phyloP scores from a whole-genome alignment of 345 rosid genomes.

The Salix viminalis region DNA sequence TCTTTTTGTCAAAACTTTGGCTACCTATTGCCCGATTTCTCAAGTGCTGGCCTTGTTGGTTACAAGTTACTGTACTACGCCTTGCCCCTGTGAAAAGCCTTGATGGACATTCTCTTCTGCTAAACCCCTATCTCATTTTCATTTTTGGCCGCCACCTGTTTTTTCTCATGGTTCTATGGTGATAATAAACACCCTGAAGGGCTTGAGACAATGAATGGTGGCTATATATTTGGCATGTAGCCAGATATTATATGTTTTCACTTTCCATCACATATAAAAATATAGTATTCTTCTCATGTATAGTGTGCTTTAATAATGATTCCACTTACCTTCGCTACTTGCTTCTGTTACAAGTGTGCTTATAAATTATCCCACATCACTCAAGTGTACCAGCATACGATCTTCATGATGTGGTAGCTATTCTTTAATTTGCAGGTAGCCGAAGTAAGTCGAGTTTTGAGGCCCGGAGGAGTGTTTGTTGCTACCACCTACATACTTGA shows the following conservation, averaged over 20 bases:
- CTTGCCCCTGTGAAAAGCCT: not conserved
- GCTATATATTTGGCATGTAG: not conserved
- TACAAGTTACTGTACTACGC: not conserved
- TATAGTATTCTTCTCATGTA: not conserved
- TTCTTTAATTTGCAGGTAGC: constrained; percentile 48
- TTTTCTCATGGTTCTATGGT: not conserved
- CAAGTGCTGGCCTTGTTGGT: not conserved
- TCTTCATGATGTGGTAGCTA: not conserved
- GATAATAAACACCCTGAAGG: not conserved
- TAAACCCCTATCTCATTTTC: not conserved
- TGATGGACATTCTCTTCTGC: not conserved
- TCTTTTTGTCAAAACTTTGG: not conserved
- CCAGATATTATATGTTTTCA: not conserved
- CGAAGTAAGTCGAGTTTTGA: constrained; percentile 77
- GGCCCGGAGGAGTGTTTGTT: constrained; percentile 87
- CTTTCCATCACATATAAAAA: not conserved
- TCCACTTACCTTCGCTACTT: not conserved
- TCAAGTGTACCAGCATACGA: not conserved
- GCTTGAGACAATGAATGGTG: not conserved
- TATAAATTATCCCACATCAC: not conserved
- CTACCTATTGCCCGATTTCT: not conserved
- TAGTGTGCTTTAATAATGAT: not conserved
- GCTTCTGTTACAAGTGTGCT: not conserved
- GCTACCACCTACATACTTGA: constrained; percentile 64
- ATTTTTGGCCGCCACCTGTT: not conserved